Conservation (phyloP, 768 basidiomycete genomes). For the Boletus reticuloceps region DNA sequence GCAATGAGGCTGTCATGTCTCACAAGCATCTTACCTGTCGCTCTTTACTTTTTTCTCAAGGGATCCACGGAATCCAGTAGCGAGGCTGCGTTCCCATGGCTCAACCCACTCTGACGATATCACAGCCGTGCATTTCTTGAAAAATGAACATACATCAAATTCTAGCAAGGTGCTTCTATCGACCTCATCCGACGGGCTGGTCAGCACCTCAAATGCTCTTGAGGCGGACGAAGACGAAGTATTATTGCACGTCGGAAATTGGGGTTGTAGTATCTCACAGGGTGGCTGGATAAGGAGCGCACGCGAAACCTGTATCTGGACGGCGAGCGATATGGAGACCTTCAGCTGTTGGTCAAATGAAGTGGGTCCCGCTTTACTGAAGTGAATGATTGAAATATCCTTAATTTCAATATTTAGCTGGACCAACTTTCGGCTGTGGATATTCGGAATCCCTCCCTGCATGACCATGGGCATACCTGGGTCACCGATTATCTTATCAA, state of each 20-base stretch:
- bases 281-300: slow-evolving; percentile 58
- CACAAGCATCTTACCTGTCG: slow-evolving; percentile 1
- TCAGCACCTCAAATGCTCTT: slow-evolving; percentile 65
- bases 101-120: slow-evolving; percentile 95
- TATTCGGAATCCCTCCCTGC: slow-evolving; percentile 63
- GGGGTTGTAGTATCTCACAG: slow-evolving; percentile 78
- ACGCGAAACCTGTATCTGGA: slow-evolving; percentile 59
- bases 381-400: background rate
- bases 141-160: slow-evolving; percentile 28
- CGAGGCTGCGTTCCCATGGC: slow-evolving; percentile 70
- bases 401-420: slow-evolving; percentile 42
- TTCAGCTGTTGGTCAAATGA: slow-evolving; percentile 82
- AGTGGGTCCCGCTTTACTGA: slow-evolving; percentile 34
- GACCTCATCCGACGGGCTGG: slow-evolving; percentile 79
- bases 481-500: slow-evolving; percentile 76
- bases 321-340: slow-evolving; percentile 92
- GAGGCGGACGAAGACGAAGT: slow-evolving; percentile 91
- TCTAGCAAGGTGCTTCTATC: slow-evolving; percentile 61
- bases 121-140: slow-evolving; percentile 62
- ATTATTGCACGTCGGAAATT: slow-evolving; percentile 75
- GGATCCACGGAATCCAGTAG: slow-evolving; percentile 79
- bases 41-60: slow-evolving; percentile 37
- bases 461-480: slow-evolving; percentile 58
- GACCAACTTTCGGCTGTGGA: slow-evolving; percentile 56
- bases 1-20: background rate